A percentile compares a stretch with the other conserved stretches of the same genome.
Conservation (phyloP, 1,284 basidiomycete species). For the Cryptococcus jaspeensis region DNA sequence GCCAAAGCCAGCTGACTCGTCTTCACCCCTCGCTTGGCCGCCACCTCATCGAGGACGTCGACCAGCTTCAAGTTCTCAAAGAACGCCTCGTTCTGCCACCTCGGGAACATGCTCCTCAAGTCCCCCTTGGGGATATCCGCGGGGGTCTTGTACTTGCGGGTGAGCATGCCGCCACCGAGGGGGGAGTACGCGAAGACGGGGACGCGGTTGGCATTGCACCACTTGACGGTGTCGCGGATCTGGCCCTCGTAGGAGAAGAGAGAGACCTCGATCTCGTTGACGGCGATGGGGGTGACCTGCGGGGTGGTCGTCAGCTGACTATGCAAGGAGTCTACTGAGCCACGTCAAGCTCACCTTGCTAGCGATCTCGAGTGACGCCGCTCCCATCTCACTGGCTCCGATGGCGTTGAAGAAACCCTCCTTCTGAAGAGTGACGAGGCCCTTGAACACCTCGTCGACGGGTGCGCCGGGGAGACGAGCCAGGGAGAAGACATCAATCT, state of each 20-base stretch:
- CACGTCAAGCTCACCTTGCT: conserved; percentile 22
- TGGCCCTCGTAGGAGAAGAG: conserved; percentile 56
- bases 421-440: conserved; percentile 27
- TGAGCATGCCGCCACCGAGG: conserved; percentile 62
- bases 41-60: conserved; percentile 54
- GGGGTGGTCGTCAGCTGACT: neutral
- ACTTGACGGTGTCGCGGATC: conserved; percentile 47
- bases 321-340: neutral
- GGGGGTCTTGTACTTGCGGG: conserved; percentile 55
- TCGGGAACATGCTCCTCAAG: conserved; percentile 29
- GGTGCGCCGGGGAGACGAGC: conserved; percentile 19
- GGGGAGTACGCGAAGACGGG: conserved; percentile 63
- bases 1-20: conserved; percentile 63
- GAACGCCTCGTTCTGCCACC: conserved; percentile 55
- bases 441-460: conserved; percentile 24
- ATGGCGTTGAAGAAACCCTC: conserved; percentile 37
- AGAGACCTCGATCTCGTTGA: conserved; percentile 60
- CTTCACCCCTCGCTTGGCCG: conserved; percentile 57
- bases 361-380: conserved; percentile 20
- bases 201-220: conserved; percentile 54
- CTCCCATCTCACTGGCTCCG: conserved; percentile 34
- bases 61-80: conserved; percentile 61
- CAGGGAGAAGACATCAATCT: conserved; percentile 55
- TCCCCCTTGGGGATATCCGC: conserved; percentile 57
- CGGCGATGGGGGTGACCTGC: conserved; percentile 56